Evolutionary conservation across 768 basidiomycete species (phyloP), one percentile per base, ranked within the genome.

Genomic region (Dioszegia aurantiaca): DNA sequence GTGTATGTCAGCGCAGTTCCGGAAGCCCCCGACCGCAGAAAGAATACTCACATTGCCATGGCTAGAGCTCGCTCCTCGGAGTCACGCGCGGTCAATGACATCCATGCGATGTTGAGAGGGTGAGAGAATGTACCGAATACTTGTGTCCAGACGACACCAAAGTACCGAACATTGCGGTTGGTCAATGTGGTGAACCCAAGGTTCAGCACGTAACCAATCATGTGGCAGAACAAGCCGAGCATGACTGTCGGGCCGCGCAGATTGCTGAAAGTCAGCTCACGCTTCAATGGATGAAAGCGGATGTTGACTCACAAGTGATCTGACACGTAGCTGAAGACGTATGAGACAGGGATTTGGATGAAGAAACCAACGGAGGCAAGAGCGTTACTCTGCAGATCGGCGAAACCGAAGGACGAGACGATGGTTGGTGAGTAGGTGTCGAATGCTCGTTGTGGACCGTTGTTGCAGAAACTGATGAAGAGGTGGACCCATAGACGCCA

Each of bases 41-140:
- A 12, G 39, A 37, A 8, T 19, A 60, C 56, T n/a, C 43, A 65
- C 61, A 67, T 61, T 1, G 68, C 68, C 65, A 67, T 65, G 2
- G 65, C 68, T 9, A 67, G 40, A 12, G 68, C 63, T 0, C 68
- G 58, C 43, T 70, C 55, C 28, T 62, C 60, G 2, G 63, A 59
- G 24, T 64, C 56, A 17, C 63, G 24, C n/a, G 45, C 45, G 31
- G 57, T 67, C 11, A 70, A 40, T 12, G 55, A 57, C 58, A 68
- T 58, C 69, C 69, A 70, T 2, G 69, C 57, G 36, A 64, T 60
- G 44, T 70, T 67, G 39, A 71, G 60, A 1, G 64, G 60, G 51
- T 67, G 67, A 12, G 58, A 60, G 30, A 61, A 56, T 12, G 58
- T 56, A 24, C 57, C 60, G 52, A 68, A 63, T 0, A 45, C 42